Base-by-base conservation (phyloP, 2,329 filamentous ascomycete species). In the Penicillium sp. region DNA sequence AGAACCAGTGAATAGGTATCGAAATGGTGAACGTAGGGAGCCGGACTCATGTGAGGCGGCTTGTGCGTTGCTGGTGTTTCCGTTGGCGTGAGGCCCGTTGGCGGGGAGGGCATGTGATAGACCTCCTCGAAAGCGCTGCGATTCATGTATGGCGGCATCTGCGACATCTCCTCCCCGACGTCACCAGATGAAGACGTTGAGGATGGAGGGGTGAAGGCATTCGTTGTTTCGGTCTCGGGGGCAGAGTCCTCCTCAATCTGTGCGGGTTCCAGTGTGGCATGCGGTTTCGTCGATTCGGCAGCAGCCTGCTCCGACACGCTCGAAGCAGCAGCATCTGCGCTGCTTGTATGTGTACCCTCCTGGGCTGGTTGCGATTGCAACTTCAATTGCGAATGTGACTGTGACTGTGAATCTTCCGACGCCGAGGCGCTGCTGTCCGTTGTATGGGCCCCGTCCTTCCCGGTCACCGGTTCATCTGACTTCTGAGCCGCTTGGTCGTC, bases 21-120 rank as follows among this genome's bases (percentile, higher is more conserved):
- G 76, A 99, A 99, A 78, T 98, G 92, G 78, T 99, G 95, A 37
- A 96, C 88, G 72, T 96, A 96, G 1, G 88, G 90, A 7, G 90
- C 86, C 0, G 91, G 72, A 90, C 84, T 68, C 62, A 78, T 61
- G 72, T 92, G 88, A 4, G 89, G 89, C 22, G 86, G 84, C 65
- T 84, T 83, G 28, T 79, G 70, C 7, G 71, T 64, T 2, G 69
- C 56, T 4, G 67, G 64, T 5, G 65, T 42, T 11, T 67, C 66
- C 3, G 70, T 68, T 2, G 74, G 68, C 0, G 71, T 69, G 22
- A 74, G 66, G 59, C 71, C 71, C 52, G 70, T 73, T 28, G 73
- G 71, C 5, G 77, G 76, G 6, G 75, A 75, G 5, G 77, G 76
- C 71, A 78, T 76, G 51, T 77, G 75, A 5, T 78, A 73, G 8